These are phyloP conservation scores for Verticillium isaacii DNA, from an alignment of 2,329 filamentous ascomycete species.

Conservation along the genomic window DNA sequence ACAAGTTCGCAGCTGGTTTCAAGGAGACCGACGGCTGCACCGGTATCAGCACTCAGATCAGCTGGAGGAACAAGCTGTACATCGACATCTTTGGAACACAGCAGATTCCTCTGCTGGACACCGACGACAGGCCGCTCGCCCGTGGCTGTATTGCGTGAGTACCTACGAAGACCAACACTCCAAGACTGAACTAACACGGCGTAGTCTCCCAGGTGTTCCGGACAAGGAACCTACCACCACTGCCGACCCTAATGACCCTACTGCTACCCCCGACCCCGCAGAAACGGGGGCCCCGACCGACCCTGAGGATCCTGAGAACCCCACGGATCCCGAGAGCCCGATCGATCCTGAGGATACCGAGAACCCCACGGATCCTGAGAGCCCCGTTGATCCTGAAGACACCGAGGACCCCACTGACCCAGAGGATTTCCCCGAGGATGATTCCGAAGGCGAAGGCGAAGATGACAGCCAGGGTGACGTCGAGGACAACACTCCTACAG, in stretches of 20 bases:
- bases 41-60: conserved; percentile 20
- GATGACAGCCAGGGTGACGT: neutral
- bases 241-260: neutral
- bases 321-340: neutral
- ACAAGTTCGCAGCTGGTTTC: conserved; percentile 14
- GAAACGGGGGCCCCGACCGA: neutral
- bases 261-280: neutral
- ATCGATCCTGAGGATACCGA: neutral
- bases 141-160: conserved; percentile 18
- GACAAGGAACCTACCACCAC: neutral
- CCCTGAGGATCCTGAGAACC: neutral
- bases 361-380: neutral
- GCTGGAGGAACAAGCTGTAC: conserved; percentile 21
- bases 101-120: conserved; percentile 15
- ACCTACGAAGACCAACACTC: neutral
- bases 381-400: neutral
- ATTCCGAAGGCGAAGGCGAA: neutral
- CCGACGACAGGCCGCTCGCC: conserved; percentile 13
- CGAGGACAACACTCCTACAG: neutral
- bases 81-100: conserved; percentile 12
- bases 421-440: neutral
- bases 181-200: neutral
- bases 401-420: neutral
- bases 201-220: neutral
- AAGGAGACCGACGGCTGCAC: conserved; percentile 16